A percentile compares a stretch with the other conserved stretches of the same genome.
These are phyloP conservation scores for Eragrostis nindensis DNA, from an alignment of 176 grass and related monocot genomes.

Conservation along the genomic window DNA sequence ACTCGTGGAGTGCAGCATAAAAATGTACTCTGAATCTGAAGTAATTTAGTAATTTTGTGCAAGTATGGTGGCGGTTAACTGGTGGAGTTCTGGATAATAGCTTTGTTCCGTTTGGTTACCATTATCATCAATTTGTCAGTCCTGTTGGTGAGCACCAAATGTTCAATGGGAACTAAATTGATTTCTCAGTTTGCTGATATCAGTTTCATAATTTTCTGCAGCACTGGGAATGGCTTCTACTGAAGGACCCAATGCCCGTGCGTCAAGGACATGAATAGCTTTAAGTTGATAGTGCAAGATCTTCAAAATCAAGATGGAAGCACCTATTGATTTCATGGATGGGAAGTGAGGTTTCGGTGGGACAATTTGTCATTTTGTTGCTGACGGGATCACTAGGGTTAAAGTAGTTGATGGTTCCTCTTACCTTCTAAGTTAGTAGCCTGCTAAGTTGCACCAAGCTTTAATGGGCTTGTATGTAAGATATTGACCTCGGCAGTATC, in stretches of 20 bases:
- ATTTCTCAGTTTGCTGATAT: neutral
- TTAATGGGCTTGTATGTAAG: neutral
- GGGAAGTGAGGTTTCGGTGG: neutral
- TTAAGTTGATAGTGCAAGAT: neutral
- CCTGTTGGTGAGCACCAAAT: neutral
- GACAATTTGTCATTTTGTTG: neutral
- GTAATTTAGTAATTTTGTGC: too few relatives aligned
- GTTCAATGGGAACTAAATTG: neutral
- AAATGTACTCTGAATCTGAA: too few relatives aligned
- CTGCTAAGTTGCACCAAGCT: neutral
- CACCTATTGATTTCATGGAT: neutral
- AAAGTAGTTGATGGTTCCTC: neutral
- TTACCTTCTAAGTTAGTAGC: neutral
- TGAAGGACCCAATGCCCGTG: neutral
- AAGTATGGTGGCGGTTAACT: too few relatives aligned
- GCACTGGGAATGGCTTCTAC: neutral
- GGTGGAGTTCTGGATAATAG: too few relatives aligned
- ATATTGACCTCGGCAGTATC: too few relatives aligned
- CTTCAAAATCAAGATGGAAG: neutral
- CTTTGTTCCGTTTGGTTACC: too few relatives aligned
- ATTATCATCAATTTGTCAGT: too few relatives aligned
- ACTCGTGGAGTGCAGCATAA: too few relatives aligned
- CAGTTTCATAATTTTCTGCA: neutral
- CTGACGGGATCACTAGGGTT: neutral
- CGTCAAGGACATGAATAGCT: neutral